Evolutionary conservation across 441 rosid genomes (phyloP), one percentile per base, ranked within the genome.

Genomic region (Dalechampia spathulata): DNA sequence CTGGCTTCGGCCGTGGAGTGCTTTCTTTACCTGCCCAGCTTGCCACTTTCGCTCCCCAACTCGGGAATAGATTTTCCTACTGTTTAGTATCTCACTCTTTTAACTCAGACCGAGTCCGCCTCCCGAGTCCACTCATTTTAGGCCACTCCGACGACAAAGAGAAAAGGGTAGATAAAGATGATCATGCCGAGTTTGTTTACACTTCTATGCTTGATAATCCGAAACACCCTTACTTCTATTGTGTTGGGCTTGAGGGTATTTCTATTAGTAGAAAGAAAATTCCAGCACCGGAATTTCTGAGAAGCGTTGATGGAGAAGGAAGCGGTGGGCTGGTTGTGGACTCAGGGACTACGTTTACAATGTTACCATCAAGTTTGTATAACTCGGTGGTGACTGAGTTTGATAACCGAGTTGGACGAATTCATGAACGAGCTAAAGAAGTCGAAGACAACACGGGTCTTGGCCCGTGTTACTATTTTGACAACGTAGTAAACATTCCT

Each of bases 311-410:
- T 49, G 41, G 65, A 13, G 62, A 58, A 16, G 96, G 97, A 1
- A 71, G 80, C 1, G 99, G 99, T 20, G 99, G 99, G 63, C 32
- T 92, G 49, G 97, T 92, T 14, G 96, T 92, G 42, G 99, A 89
- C 43, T 92, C 97, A 0, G 99, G 99, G 42, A 92, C 99, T 0
- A 92, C 99, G 27, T 86, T 86, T 55, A 92, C 97, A 19, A 89
- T 92, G 91, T 62, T 92, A 63, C 97, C 97, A 2, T 71, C 82
- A 65, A 75, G 78, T 57, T 63, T 89, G 43, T 85, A 83, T 45
- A 55, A 65, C 14, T 52, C 80, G 10, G 76, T 92, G 23, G 86
- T 78, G 62, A 59, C 61, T 1, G 99, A 86, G 71, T 92, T 88
- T 22, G 83, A 83, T 2, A 66, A 63, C 54, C 81, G 78, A 69